Conservation (phyloP, 805 yeast genomes). For the Cyberlindnera maritima region DNA sequence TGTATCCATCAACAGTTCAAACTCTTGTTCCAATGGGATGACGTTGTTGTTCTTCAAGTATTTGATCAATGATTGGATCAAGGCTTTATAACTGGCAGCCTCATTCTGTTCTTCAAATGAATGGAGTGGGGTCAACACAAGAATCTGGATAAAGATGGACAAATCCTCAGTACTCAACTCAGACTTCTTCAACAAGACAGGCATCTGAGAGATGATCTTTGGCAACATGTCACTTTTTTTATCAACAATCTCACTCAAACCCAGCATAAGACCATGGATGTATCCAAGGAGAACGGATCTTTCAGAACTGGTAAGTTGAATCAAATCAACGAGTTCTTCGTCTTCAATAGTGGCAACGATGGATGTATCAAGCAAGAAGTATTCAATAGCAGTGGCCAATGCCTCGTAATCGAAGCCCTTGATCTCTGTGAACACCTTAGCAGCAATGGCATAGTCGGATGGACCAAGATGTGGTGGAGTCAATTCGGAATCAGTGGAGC, state of each 20-base stretch:
- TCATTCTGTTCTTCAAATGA: constrained; percentile 25
- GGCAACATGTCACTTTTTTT: constrained; percentile 11
- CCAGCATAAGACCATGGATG: constrained; percentile 36
- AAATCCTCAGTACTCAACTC: constrained; percentile 14
- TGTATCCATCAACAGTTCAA: constrained; percentile 5
- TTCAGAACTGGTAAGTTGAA: constrained; percentile 28
- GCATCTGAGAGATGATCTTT: constrained; percentile 6
- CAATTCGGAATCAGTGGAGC: not conserved
- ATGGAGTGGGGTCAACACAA: constrained; percentile 16
- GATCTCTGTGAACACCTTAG: constrained; percentile 32
- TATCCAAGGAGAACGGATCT: constrained; percentile 35
- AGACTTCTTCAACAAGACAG: constrained; percentile 14
- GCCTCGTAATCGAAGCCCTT: constrained; percentile 8
- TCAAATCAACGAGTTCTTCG: constrained; percentile 30
- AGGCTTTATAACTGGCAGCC: constrained; percentile 8
- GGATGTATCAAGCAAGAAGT: constrained; percentile 43
- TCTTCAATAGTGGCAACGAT: constrained; percentile 30
- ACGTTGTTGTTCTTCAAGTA: constrained; percentile 22
- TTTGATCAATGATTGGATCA: constrained; percentile 14
- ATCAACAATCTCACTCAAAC: constrained; percentile 5
- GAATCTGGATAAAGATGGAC: constrained; percentile 18
- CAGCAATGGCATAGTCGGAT: constrained; percentile 23
- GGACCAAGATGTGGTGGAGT: not conserved
- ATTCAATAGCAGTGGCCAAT: constrained; percentile 37
- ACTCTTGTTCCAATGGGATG: constrained; percentile 13